Conservation (phyloP, 495 filamentous ascomycete species). For the Elasticomyces elasticus region DNA sequence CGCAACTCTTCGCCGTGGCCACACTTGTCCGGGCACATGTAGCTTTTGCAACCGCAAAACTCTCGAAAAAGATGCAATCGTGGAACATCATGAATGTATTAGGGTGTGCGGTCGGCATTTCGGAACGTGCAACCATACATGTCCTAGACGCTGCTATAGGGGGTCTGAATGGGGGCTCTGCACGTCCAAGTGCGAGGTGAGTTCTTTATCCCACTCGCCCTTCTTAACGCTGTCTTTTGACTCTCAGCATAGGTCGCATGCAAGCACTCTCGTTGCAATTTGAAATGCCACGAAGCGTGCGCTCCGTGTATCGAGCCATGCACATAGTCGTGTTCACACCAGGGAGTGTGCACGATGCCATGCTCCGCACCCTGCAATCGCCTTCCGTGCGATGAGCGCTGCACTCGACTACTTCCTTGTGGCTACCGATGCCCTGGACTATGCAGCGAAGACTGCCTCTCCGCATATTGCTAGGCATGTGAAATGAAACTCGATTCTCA, state of each 20-base stretch:
- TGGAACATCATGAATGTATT: no score
- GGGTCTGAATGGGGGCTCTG: slow-evolving; percentile 46
- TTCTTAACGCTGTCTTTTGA: no score
- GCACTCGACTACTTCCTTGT: slow-evolving; percentile 46
- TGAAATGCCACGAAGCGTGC: slow-evolving; percentile 55
- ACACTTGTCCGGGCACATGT: slow-evolving; percentile 42
- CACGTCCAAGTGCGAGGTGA: neutral
- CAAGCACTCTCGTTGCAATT: slow-evolving; percentile 38
- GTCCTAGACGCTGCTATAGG: slow-evolving; percentile 46
- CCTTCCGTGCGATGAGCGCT: slow-evolving; percentile 58
- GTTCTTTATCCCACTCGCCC: no score
- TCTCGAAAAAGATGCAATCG: no score
- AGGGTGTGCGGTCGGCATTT: slow-evolving; percentile 45
- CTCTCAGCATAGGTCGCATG: no score
- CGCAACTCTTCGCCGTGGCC: slow-evolving; percentile 46
- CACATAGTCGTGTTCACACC: slow-evolving; percentile 49
- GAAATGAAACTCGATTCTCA: slow-evolving; percentile 45
- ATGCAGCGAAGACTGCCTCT: slow-evolving; percentile 60
- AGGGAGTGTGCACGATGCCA: slow-evolving; percentile 50
- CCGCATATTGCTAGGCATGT: slow-evolving; percentile 43
- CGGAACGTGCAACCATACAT: slow-evolving; percentile 51
- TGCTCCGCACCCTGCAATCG: slow-evolving; percentile 52
- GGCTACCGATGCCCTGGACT: slow-evolving; percentile 48
- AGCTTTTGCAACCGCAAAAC: slow-evolving; percentile 22
- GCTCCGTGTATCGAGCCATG: slow-evolving; percentile 48